Evolutionary conservation across 768 basidiomycete genomes (phyloP).

Genomic region (Hemileccinum impolitum): DNA sequence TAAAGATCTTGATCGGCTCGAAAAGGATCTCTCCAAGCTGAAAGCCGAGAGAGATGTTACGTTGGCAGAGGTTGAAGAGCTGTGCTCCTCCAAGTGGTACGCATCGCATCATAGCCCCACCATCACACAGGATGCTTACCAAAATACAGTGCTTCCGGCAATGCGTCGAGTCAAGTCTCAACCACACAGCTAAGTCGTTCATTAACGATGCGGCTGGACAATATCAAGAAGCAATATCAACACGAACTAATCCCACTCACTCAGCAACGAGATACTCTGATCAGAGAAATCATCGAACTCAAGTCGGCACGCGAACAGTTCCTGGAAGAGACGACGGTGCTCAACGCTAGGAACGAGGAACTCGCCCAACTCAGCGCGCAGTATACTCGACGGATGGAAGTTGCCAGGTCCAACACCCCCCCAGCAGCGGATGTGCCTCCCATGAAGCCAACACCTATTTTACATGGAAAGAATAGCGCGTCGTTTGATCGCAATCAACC

Average conservation of each 20-base stretch:
- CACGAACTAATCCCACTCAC: slow-evolving; percentile 83
- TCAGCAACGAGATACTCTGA: slow-evolving; percentile 73
- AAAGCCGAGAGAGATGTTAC: slow-evolving; percentile 89
- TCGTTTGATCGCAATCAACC: slow-evolving; percentile 28
- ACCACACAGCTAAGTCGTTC: slow-evolving; percentile 55
- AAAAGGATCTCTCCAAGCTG: slow-evolving; percentile 82
- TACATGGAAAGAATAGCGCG: slow-evolving; percentile 25
- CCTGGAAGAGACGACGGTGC: slow-evolving; percentile 86
- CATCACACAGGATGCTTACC: slow-evolving; percentile 21
- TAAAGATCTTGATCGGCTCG: slow-evolving; percentile 71
- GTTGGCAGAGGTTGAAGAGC: slow-evolving; percentile 90
- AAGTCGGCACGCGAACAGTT: slow-evolving; percentile 81
- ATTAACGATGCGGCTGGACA: slow-evolving; percentile 81
- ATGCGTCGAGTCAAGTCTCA: slow-evolving; percentile 34
- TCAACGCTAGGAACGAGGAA: slow-evolving; percentile 91
- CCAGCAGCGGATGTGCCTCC: slow-evolving; percentile 5
- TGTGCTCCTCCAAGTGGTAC: slow-evolving; percentile 72
- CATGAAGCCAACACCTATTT: slow-evolving; percentile 7
- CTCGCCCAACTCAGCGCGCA: slow-evolving; percentile 84
- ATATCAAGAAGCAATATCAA: slow-evolving; percentile 82
- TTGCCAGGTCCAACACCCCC: slow-evolving; percentile 16
- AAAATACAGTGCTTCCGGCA: slow-evolving; percentile 25
- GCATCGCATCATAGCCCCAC: slow-evolving; percentile 16
- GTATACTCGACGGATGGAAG: slow-evolving; percentile 76
- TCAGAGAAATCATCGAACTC: slow-evolving; percentile 82